Base-by-base conservation (phyloP, 2,329 filamentous ascomycete genomes). In the Sordariomycetes sp. region DNA sequence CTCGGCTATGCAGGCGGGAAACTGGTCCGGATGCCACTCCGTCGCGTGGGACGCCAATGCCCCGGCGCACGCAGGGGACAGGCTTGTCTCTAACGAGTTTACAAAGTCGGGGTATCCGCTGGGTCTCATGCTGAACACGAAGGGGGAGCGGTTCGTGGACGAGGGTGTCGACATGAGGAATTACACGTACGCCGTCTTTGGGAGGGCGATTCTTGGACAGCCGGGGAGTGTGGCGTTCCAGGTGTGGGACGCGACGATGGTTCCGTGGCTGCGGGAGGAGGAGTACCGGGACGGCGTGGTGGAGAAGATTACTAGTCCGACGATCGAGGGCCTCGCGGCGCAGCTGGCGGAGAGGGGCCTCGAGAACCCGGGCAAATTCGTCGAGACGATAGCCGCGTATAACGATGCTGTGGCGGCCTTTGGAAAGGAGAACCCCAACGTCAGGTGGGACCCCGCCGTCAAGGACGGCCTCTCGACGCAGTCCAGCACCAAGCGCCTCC, bases 51-150 rank as follows among this genome's bases (percentile, higher is more conserved):
- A 87, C 63, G 81, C 80, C 1, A 77, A 85, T 62, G 77, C 83
- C 0, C 73, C 77, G 0, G 65, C 74, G 0, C 65, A 80, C 60
- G 69, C 70, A 0, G 84, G 84, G 3, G 78, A 86, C 61, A 74
- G 80, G 1, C 68, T 68, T n/a, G 68, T 80, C 2, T 82, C 83
- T 3, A 87, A 87, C 62, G 77, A 86, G 65, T 85, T 78, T 63
- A 87, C 84, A 7, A 87, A 87, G 64, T 84, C 79, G 0, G 84
- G 84, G 1, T 87, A 87, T 61, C 83, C 84, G 0, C 70, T 87
- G 0, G 84, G 84, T 0, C 61, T 87, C 13, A 86, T 85, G 77
- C 58, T 87, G 17, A 87, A 87, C 62, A 65, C 67, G 0, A 63
- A 76, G 0, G 84, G 84, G 0, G 64, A 75, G 50, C 72, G 84